Evolutionary conservation across 2,329 filamentous ascomycete species (phyloP), one percentile per base, ranked within the genome.

Genomic region (Exophiala viscosa): DNA sequence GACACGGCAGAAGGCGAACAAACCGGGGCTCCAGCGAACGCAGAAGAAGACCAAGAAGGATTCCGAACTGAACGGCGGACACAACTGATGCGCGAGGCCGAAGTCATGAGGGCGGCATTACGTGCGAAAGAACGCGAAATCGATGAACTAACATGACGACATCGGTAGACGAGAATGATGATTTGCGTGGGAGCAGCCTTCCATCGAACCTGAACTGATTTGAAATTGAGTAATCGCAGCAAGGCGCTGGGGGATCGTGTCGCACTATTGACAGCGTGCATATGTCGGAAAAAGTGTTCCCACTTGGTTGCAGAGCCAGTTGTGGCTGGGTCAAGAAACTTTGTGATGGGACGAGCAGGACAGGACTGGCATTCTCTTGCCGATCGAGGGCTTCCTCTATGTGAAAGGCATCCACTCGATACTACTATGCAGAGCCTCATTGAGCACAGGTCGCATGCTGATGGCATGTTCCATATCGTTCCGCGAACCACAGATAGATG

Each of bases 71-170:
- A 63, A 36, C 44, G 65, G 62, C 38, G 65, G 64, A 47, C 69
- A 62, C 49, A 64, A 43, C 71, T 95, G 44, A 80, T 85, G 65
- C 77, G 83, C 18, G 88, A 95, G 67, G 84, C 87, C 0, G 87
- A 91, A 64, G 76, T 77, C 47, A 93, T 93, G 83, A 79, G 87
- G 34, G 82, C 85, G 66, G 75, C 86, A 68, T 74, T 91, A 28
- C 78, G 83, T 8, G 85, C 82, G 10, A 91, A 90, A 64, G 87
- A 91, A 69, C 77, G 83, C 42, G 87, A 91, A 64, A 72, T 91
- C 51, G 84, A 84, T 44, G 74, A 76, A 34, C 65, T 81, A 53
- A 72, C 69, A 38, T 67, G 67, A 58, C 23, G 35, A 17, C 23
- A 39, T 45, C 15, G 18, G 9, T 13, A 43, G 18, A 9, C 13